Conservation (phyloP, 495 filamentous ascomycete genomes). For the Filosporella fistucella region DNA sequence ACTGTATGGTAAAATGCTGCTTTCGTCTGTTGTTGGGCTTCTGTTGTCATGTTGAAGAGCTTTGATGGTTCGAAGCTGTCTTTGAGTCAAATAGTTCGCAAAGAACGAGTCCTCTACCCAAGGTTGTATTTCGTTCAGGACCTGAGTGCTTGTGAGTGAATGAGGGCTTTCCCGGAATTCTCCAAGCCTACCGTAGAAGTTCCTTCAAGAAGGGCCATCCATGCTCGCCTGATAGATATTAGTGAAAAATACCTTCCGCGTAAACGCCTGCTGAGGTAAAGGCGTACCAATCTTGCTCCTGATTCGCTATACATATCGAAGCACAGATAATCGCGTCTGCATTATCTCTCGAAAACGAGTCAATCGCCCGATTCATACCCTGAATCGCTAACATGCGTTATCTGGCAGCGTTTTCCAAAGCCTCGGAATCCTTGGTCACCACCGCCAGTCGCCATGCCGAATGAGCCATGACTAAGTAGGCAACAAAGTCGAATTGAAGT, state of each 20-base stretch:
- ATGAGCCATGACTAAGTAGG: not conserved
- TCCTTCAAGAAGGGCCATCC: not conserved
- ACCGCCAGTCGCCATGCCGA: not conserved
- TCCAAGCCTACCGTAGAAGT: not conserved
- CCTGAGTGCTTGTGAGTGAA: not conserved
- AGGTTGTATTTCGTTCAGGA: not conserved
- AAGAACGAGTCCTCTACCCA: not conserved
- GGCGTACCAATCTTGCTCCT: not conserved
- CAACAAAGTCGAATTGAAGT: conserved; percentile 1
- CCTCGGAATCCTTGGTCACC: not conserved
- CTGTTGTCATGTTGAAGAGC: too few relatives aligned
- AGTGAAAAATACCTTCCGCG: too few relatives aligned
- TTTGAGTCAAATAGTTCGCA: not conserved
- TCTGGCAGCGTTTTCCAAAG: not conserved
- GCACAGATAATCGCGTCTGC: not conserved
- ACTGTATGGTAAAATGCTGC: not conserved
- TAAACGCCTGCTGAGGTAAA: too few relatives aligned
- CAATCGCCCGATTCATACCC: not conserved
- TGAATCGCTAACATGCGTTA: not conserved
- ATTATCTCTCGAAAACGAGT: conserved; percentile 1
- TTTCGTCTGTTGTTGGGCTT: too few relatives aligned
- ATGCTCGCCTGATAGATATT: not conserved
- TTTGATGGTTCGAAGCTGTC: too few relatives aligned
- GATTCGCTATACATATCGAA: not conserved
- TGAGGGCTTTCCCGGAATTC: not conserved